These are phyloP conservation scores for Aureobasidium lini DNA, from an alignment of 2,329 filamentous ascomycete species.

Conservation along the genomic window DNA sequence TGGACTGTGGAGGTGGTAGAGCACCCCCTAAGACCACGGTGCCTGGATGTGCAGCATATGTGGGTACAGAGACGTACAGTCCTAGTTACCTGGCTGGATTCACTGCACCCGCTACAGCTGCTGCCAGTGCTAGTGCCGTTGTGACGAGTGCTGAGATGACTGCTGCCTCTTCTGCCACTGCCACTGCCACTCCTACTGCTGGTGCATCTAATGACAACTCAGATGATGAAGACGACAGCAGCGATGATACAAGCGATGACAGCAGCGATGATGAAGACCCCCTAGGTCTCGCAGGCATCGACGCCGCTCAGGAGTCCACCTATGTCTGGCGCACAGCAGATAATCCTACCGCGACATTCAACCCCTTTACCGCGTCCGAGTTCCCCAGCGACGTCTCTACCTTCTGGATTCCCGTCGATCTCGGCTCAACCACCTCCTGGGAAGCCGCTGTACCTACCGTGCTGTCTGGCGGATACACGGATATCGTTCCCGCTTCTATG, in stretches of 20 bases:
- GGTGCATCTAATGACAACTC: background rate
- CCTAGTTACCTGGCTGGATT: constrained; percentile 41
- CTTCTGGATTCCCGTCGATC: background rate
- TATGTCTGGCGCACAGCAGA: background rate
- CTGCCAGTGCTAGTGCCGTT: background rate
- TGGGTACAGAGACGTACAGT: constrained; percentile 48
- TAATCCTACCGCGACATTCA: background rate
- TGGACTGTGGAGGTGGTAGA: constrained; percentile 61
- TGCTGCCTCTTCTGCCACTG: background rate
- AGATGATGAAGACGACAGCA: background rate
- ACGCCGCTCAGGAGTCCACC: background rate
- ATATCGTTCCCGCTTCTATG: background rate
- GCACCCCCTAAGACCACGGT: constrained; percentile 47
- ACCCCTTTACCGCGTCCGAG: background rate
- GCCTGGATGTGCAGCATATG: constrained; percentile 52
- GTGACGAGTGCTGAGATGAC: background rate
- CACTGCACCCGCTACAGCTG: constrained; percentile 11
- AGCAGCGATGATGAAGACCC: background rate
- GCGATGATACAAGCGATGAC: background rate
- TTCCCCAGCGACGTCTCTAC: background rate
- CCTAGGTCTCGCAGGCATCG: background rate
- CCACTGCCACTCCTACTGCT: background rate
- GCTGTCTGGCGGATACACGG: background rate
- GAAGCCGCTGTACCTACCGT: background rate
- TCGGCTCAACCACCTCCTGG: background rate